Evolutionary conservation across 192 early-diverging fungal genomes (phyloP).

Genomic region (Entophlyctis helioformis): DNA sequence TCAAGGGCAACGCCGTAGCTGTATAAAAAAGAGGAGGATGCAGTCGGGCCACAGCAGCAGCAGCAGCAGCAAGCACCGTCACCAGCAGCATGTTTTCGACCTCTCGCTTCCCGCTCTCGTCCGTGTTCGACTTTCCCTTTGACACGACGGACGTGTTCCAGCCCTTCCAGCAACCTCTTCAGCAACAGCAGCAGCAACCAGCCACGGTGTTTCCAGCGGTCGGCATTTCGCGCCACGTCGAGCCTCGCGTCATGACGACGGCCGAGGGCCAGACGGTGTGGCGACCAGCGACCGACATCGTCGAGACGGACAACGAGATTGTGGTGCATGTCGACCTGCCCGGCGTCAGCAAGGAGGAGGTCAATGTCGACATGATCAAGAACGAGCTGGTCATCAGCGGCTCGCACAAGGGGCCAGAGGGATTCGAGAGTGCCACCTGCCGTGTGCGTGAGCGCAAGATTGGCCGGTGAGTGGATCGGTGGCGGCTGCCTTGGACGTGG

Average conservation of each 20-base stretch:
- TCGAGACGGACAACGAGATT: slow-evolving; percentile 33
- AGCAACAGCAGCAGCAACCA: too few relatives aligned
- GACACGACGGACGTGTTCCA: too few relatives aligned
- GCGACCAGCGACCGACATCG: slow-evolving; percentile 2
- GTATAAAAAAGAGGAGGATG: too few relatives aligned
- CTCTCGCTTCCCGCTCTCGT: too few relatives aligned
- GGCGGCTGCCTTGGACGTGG: too few relatives aligned
- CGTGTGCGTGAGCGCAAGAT: slow-evolving; percentile 37
- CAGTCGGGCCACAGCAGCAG: too few relatives aligned
- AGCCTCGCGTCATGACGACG: neutral
- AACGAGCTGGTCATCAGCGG: slow-evolving; percentile 32
- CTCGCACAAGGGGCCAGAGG: slow-evolving; percentile 14
- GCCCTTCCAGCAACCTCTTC: too few relatives aligned
- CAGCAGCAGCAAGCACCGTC: too few relatives aligned
- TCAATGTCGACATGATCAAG: slow-evolving; percentile 35
- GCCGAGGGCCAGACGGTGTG: neutral
- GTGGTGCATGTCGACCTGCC: slow-evolving; percentile 40
- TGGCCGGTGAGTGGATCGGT: slow-evolving; percentile 11
- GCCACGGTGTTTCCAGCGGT: too few relatives aligned
- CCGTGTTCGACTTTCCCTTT: too few relatives aligned
- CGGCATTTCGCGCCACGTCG: slow-evolving; percentile 18
- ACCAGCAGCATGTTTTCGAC: too few relatives aligned
- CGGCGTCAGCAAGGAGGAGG: slow-evolving; percentile 39
- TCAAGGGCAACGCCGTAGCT: too few relatives aligned
- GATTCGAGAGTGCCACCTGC: slow-evolving; percentile 21